Base-by-base conservation (phyloP, 176 grass and related monocot genomes). In the Carex kokanica region DNA sequence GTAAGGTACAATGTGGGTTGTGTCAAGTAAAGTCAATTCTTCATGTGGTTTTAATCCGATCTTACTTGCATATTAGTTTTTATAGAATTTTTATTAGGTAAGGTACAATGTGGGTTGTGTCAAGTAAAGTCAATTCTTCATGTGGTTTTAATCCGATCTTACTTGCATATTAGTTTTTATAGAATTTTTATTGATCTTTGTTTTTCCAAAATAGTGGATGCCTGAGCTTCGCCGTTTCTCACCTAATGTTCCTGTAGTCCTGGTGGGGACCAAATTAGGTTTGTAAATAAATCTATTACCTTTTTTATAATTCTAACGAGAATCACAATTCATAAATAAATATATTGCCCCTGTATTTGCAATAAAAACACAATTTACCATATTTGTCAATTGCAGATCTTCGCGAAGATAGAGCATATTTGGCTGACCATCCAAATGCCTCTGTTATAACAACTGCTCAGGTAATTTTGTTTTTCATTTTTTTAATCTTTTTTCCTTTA, bases 251-350 rank as follows among this genome's bases (percentile, higher is more conserved):
- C 94, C 94, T 58, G 86, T 94, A 47, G 82, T 97, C 53, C 88
- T 97, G 74, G 91, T 97, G n/a, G 91, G 94, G 41, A 97, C 94
- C 47, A 97, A 97, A 82, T 78, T 97, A 86, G 94, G 94, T 97
- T 88, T 23, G 85, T 17, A 73, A 80, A 82, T 73, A 45, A 41
- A 75, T 71, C 9, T 67, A 23, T 32, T 83, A 27, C 73, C 38
- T 59, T 81, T 71, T 49, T 51, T 54, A 17, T 17, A 71, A 53
- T 38, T 81, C 63, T 60, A 51, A 72, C 5, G 27, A 47, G 32
- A 81, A 81, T 45, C 34, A 82, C 38, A 32, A 32, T 55, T 51
- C 36, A 6, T 38, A 38, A 38, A 38, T 38, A 38, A 38, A 38
- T 6, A 38, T 38, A 38, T 38, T 38, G 5, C 5, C 45, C 13